Base-by-base conservation (phyloP, 176 grass and related monocot genomes). In the barley (Hordeum vulgare) region DNA sequence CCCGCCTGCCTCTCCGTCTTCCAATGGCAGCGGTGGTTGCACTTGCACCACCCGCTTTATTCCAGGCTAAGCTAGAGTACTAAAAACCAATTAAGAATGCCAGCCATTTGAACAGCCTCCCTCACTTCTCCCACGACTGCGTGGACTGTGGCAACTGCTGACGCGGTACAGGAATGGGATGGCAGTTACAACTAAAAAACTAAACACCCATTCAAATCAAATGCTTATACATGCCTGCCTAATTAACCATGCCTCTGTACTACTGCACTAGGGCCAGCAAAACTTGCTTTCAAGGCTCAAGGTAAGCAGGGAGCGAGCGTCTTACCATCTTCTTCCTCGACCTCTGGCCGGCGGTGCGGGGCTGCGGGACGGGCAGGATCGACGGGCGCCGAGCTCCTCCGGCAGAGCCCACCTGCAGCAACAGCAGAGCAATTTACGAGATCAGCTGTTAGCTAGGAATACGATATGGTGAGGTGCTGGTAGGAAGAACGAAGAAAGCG, bases 21-120 rank as follows among this genome's bases (percentile, higher is more conserved):
- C 7, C 51, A 21, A 56, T 21, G 51, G 51, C 51, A 56, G 51
- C 54, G 3, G 33, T 14, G 27, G 49, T 49, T 35, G 66, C 51
- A 76, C 71, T 49, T 35, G 66, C 51, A 76, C 71, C 64, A 15
- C 58, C 59, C 17, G 45, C 29, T 86, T 86, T 90, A 80, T 27
- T 75, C 88, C 71, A 81, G 23, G 78, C 56, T 9, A 56, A 12
- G 11, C n/a, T 42, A 12, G 11, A 5, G 11, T 51, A 20, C 12
- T 0, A 0, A 18, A 73, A 71, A 20, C 18, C 1, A 28, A 8
- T 49, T 6, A 18, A 73, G 26, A 73, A 73, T 47, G 41, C 40
- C 34, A 41, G 58, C n/a, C 57, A 59, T 59, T 59, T 59, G 57
- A 59, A 59, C 57, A 59, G 57, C 57, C n/a, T 23, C 51, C 57